A percentile compares a stretch with the other conserved stretches of the same genome.
These are phyloP conservation scores for Berberis vulgaris DNA, from an alignment of 164 flowering plant genomes.

Conservation along the genomic window DNA sequence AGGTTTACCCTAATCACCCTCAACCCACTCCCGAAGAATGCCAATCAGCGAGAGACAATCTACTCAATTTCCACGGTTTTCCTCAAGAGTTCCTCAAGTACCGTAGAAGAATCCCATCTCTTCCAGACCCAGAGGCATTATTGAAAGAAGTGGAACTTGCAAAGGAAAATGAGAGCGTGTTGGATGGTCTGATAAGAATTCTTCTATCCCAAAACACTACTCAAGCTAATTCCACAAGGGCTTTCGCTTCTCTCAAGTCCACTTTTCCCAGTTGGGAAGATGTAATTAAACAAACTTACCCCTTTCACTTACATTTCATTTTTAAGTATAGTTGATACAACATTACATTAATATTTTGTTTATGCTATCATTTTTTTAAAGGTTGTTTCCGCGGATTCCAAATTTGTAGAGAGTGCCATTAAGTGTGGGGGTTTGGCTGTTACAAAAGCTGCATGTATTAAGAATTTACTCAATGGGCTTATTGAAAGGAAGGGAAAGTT, in stretches of 20 bases:
- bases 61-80: constrained; percentile 68
- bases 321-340: not conserved
- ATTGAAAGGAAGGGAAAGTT: constrained; percentile 61
- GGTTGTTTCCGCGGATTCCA: constrained; percentile 74
- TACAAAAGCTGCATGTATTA: constrained; percentile 74
- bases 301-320: not conserved
- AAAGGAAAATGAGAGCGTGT: constrained; percentile 41
- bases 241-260: constrained; percentile 71
- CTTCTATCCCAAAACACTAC: constrained; percentile 86
- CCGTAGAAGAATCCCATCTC: constrained; percentile 6
- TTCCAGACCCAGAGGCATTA: constrained; percentile 11
- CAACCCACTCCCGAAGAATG: constrained; percentile 76
- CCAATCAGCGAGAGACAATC: constrained; percentile 45
- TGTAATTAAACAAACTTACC: constrained; percentile 21
- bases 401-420: constrained; percentile 60
- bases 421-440: constrained; percentile 90
- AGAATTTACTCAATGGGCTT: constrained; percentile 49
- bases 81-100: constrained; percentile 68
- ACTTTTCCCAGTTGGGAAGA: constrained; percentile 77
- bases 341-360: not conserved
- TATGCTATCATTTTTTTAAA: constrained; percentile 14
- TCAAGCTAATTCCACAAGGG: constrained; percentile 60
- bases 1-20: constrained; percentile 41
- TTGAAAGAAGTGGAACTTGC: constrained; percentile 3
- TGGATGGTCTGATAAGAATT: constrained; percentile 72